Base-by-base conservation (phyloP, 2,329 filamentous ascomycete genomes). In the Neonectria coccinea region DNA sequence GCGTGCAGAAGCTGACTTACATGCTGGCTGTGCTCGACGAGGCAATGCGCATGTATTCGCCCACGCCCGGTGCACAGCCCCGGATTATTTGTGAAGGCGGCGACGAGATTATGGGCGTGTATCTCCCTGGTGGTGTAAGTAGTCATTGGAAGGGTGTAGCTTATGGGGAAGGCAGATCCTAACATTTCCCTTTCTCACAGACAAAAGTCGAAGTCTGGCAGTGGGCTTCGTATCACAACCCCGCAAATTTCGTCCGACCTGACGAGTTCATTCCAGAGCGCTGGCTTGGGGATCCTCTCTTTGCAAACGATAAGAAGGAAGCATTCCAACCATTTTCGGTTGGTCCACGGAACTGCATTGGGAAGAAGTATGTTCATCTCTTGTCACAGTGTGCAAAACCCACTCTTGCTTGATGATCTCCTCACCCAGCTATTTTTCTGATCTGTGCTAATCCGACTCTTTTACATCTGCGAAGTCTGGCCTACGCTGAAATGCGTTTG, bases 311-410 rank as follows among this genome's bases (percentile, higher is more conserved):
- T 66, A 75, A 75, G 16, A 75, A 75, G 25, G 78, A 79, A 0
- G 79, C 77, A 4, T 73, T 83, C 27, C 80, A 85, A 68, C 82
- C 84, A 0, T 86, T 87, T 55, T 78, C 79, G 2, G 41, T 81
- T 1, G 84, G 85, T 0, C 79, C 84, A 2, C 73, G 84, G 3
- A 83, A 84, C 54, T 87, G 85, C 59, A 76, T 86, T 25, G 85
- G 84, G 2, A 78, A 77, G 66, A 85, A 84, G 82, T 83, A 74
- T 73, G 82, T 25, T 4, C 22, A 22, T 29, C 2, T 1, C 44
- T 22, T n/a, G 6, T 45, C 16, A 11, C 42, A 22, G 14, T 25
- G 20, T 25, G 20, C 18, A 45, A 14, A 22, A 14, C 20, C 42
- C 11, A 22, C 20, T 5, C 10, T 12, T 16, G 11, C 11, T 14